Evolutionary conservation across 225 moss, liverwort and hornwort genomes (phyloP).

Genomic region (Takakia lepidozioides): DNA sequence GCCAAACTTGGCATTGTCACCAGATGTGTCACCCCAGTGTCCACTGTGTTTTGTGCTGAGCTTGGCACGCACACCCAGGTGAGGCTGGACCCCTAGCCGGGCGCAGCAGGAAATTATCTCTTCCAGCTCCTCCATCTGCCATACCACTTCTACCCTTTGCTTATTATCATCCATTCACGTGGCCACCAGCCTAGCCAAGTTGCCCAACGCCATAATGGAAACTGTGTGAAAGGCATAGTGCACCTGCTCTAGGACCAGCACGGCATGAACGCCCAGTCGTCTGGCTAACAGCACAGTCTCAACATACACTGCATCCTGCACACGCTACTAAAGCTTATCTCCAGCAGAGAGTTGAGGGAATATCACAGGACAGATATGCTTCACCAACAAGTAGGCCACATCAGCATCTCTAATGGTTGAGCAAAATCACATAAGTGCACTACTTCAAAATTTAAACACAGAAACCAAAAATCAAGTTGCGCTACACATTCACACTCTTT

Average conservation of each 20-base stretch:
- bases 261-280: constrained; percentile 60
- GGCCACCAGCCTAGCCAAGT: neutral
- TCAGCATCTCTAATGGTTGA: no score
- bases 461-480: no score
- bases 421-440: no score
- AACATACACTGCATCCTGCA: constrained; percentile 62
- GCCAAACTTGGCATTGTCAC: constrained; percentile 81
- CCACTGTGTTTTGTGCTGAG: constrained; percentile 74
- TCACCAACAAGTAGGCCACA: no score
- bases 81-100: constrained; percentile 49
- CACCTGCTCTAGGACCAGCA: constrained; percentile 74
- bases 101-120: constrained; percentile 55
- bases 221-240: neutral
- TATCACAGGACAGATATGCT: no score
- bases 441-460: no score
- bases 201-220: neutral
- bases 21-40: constrained; percentile 77
- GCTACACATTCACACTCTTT: no score
- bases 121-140: constrained; percentile 68
- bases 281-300: constrained; percentile 59
- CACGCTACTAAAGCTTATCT: no score
- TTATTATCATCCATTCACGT: neutral
- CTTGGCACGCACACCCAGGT: constrained; percentile 76
- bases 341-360: no score
- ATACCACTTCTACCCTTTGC: neutral